phyloP scores from a whole-genome alignment of 495 filamentous ascomycete species.

The Penicillium canescens region DNA sequence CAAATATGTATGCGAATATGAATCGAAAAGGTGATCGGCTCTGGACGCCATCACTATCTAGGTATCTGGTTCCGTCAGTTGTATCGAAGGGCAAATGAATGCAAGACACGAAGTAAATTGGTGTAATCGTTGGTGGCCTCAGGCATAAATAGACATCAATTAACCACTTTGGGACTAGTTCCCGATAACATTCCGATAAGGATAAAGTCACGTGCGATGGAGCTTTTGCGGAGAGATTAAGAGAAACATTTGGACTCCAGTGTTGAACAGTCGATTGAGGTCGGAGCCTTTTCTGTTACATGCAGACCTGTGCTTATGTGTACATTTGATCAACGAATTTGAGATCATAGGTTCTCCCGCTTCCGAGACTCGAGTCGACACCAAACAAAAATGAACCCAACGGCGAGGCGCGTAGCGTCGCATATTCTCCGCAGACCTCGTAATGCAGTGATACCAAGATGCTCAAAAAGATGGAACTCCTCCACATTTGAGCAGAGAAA shows the following conservation, averaged over 20 bases:
- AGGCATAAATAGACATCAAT: too few species aligned
- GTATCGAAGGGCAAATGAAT: too few species aligned
- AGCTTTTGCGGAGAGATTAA: slow-evolving; percentile 29
- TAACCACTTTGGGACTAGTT: background rate
- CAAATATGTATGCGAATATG: too few species aligned
- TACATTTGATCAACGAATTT: too few species aligned
- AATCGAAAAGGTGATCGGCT: too few species aligned
- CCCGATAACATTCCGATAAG: slow-evolving; percentile 16
- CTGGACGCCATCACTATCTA: too few species aligned
- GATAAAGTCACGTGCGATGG: slow-evolving; percentile 32
- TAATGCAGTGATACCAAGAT: slow-evolving; percentile 12
- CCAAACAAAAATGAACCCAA: slow-evolving; percentile 30
- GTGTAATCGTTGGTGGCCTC: too few species aligned
- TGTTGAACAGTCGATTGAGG: background rate
- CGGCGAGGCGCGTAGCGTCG: slow-evolving; percentile 34
- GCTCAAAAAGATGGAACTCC: slow-evolving; percentile 35
- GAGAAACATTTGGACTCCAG: slow-evolving; percentile 6
- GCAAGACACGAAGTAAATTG: too few species aligned
- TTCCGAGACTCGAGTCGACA: background rate
- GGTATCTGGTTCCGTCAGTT: too few species aligned
- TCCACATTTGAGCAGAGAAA: slow-evolving; percentile 46
- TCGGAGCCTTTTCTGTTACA: background rate
- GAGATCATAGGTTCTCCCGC: background rate
- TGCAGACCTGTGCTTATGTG: too few species aligned
- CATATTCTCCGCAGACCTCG: slow-evolving; percentile 30